Conservation (phyloP, 2,329 filamentous ascomycete genomes). For the Massarina eburnea region DNA sequence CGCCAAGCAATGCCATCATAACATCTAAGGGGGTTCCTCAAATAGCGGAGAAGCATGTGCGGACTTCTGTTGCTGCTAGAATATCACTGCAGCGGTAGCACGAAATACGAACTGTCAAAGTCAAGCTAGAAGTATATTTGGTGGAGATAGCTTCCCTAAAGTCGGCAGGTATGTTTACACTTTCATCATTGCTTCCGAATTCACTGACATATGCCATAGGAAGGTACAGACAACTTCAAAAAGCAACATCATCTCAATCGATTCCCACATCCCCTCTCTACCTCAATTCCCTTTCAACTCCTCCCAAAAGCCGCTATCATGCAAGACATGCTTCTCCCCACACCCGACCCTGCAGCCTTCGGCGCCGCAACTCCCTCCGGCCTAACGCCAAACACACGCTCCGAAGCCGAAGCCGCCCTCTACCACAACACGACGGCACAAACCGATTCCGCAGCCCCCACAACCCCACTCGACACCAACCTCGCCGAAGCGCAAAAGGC, state of each 20-base stretch:
- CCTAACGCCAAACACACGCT: constrained; percentile 39
- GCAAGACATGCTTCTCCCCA: constrained; percentile 17
- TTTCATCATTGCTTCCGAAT: too few relatives aligned
- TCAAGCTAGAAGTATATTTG: too few relatives aligned
- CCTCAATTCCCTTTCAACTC: not conserved
- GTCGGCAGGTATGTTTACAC: too few relatives aligned
- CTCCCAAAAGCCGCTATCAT: constrained; percentile 19
- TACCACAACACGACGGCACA: constrained; percentile 31
- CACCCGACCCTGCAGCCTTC: constrained; percentile 24
- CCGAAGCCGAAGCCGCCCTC: constrained; percentile 39
- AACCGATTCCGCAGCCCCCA: constrained; percentile 41
- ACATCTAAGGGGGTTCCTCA: constrained; percentile 1
- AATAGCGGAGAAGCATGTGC: not conserved
- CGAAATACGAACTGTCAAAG: too few relatives aligned
- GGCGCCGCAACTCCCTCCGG: constrained; percentile 33
- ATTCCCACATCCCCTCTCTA: not conserved
- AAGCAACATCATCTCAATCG: not conserved
- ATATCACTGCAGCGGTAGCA: too few relatives aligned
- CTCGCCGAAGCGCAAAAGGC: constrained; percentile 29
- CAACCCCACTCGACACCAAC: constrained; percentile 15
- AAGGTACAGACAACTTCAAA: too few relatives aligned
- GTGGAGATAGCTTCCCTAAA: too few relatives aligned
- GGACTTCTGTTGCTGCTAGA: not conserved
- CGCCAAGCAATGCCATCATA: constrained; percentile 30
- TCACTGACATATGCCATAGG: too few relatives aligned